phyloP scores from a whole-genome alignment of 805 yeast species.

The Pichia eremophila region DNA sequence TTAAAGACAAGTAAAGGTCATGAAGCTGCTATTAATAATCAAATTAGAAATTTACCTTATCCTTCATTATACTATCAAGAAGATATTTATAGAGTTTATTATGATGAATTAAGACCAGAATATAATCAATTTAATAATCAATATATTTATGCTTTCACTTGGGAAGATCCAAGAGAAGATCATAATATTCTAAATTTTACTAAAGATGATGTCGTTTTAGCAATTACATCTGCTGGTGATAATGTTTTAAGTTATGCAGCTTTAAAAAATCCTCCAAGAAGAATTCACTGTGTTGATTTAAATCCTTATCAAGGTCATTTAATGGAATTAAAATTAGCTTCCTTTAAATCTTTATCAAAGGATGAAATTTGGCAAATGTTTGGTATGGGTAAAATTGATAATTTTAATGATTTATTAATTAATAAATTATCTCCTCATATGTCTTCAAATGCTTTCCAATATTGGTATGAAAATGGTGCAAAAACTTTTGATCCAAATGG shows the following conservation, averaged over 20 bases:
- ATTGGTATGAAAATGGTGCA: conserved; percentile 60
- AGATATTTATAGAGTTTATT: conserved; percentile 72
- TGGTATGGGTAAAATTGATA: conserved; percentile 60
- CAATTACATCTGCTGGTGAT: conserved; percentile 84
- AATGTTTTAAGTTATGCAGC: conserved; percentile 67
- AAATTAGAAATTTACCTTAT: conserved; percentile 58
- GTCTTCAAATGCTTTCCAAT: conserved; percentile 75
- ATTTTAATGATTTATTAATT: conserved; percentile 43
- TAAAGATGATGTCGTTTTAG: conserved; percentile 62
- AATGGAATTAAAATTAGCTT: conserved; percentile 69
- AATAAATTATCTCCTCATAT: conserved; percentile 54
- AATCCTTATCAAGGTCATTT: conserved; percentile 79
- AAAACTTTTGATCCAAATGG: conserved; percentile 46
- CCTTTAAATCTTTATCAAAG: conserved; percentile 45
- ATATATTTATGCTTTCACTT: conserved; percentile 79
- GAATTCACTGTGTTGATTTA: conserved; percentile 78
- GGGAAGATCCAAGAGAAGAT: conserved; percentile 89
- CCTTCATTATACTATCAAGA: conserved; percentile 75
- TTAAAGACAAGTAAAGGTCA: conserved; percentile 56
- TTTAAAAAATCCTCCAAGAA: conserved; percentile 60
- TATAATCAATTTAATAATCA: conserved; percentile 68
- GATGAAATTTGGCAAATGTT: conserved; percentile 66
- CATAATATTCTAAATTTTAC: conserved; percentile 51
- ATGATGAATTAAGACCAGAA: conserved; percentile 59
- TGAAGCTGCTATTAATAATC: conserved; percentile 61